Conservation (phyloP, 495 filamentous ascomycete genomes). For the Penicillium turbatum region DNA sequence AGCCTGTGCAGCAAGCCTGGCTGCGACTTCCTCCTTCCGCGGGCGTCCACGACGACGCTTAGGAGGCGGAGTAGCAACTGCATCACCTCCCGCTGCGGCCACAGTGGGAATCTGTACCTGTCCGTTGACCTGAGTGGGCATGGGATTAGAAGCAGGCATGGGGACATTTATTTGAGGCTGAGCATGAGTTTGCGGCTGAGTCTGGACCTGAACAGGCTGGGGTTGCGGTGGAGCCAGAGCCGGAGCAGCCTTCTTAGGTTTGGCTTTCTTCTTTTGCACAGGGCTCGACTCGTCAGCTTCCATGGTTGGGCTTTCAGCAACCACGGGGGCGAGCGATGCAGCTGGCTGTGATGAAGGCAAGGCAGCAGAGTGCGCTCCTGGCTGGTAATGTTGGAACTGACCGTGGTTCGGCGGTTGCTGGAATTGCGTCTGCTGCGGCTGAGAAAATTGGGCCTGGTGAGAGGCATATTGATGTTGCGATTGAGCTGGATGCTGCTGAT, state of each 20-base stretch:
- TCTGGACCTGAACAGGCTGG: slow-evolving; percentile 11
- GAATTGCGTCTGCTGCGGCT: slow-evolving; percentile 13
- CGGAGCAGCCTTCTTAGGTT: slow-evolving; percentile 13
- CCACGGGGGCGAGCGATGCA: neutral
- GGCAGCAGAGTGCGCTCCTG: slow-evolving; percentile 13
- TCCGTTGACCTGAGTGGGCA: slow-evolving; percentile 17
- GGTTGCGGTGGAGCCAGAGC: neutral
- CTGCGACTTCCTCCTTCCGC: slow-evolving; percentile 26
- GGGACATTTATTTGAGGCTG: neutral
- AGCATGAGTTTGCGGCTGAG: neutral
- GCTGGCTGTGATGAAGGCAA: slow-evolving; percentile 4
- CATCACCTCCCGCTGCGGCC: slow-evolving; percentile 2
- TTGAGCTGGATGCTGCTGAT: slow-evolving; percentile 19
- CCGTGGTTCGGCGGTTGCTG: slow-evolving; percentile 7
- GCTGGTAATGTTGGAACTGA: slow-evolving; percentile 27
- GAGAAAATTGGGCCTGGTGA: slow-evolving; percentile 11
- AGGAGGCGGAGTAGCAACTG: slow-evolving; percentile 7
- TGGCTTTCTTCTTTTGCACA: slow-evolving; percentile 25
- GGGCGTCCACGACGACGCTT: slow-evolving; percentile 30
- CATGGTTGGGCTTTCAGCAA: neutral
- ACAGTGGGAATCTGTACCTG: slow-evolving; percentile 6
- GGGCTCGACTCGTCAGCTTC: slow-evolving; percentile 17
- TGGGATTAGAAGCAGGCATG: neutral
- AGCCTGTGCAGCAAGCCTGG: slow-evolving; percentile 21
- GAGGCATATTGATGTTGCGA: slow-evolving; percentile 10